phyloP scores from a whole-genome alignment of 441 rosid species.

The Eutrema salsugineum region DNA sequence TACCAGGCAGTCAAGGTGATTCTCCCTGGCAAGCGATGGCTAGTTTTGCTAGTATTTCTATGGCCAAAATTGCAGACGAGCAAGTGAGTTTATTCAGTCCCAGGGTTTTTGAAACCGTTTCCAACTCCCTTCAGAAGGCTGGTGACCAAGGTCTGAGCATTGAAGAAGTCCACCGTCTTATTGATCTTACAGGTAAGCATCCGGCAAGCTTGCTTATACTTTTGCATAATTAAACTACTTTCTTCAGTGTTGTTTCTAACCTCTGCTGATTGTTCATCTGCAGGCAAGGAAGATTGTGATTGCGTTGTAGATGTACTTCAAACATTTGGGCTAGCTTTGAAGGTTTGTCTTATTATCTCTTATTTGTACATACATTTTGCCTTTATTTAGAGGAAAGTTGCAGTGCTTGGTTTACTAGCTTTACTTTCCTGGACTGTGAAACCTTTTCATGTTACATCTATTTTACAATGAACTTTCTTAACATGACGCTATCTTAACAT shows the following conservation, averaged over 20 bases:
- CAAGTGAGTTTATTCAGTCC: slow-evolving; percentile 39
- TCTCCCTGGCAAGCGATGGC: slow-evolving; percentile 84
- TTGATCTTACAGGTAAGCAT: slow-evolving; percentile 44
- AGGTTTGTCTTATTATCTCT: slow-evolving; percentile 51
- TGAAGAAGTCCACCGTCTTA: slow-evolving; percentile 54
- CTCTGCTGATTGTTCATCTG: slow-evolving; percentile 23
- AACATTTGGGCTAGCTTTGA: slow-evolving; percentile 74
- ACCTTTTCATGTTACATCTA: neutral
- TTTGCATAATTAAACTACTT: neutral
- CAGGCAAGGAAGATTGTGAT: slow-evolving; percentile 52
- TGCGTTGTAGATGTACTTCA: slow-evolving; percentile 69
- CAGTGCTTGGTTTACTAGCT: neutral
- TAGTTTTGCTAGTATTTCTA: slow-evolving; percentile 46
- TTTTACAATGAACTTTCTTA: neutral
- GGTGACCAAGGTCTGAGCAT: slow-evolving; percentile 91
- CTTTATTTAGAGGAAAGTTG: neutral
- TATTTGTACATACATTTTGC: neutral
- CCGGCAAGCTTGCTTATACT: neutral
- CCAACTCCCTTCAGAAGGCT: slow-evolving; percentile 68
- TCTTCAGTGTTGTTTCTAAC: slow-evolving; percentile 4
- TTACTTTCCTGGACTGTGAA: neutral
- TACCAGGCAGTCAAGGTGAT: slow-evolving; percentile 39
- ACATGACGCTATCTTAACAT: neutral
- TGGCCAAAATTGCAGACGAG: slow-evolving; percentile 39
- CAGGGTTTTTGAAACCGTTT: slow-evolving; percentile 49